Conservation (phyloP, 345 rosid species). For the Punica granatum region DNA sequence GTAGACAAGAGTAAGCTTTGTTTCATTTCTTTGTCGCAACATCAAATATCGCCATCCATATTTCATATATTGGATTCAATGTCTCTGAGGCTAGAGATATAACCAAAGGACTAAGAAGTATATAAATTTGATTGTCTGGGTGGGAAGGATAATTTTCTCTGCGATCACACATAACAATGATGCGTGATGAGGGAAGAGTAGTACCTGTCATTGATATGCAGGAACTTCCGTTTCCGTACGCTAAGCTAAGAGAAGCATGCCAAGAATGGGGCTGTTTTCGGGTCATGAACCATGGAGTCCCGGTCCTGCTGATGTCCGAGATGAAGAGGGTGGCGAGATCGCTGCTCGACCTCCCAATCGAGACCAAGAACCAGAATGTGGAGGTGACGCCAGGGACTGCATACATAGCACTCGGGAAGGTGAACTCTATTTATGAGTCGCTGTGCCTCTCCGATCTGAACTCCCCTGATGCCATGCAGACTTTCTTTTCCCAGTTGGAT, state of each 20-base stretch:
- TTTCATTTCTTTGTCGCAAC: too few species aligned
- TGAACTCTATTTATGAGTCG: constrained; percentile 71
- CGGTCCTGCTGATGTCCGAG: constrained; percentile 36
- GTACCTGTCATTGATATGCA: constrained; percentile 41
- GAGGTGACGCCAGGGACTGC: constrained; percentile 78
- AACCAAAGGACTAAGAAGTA: too few species aligned
- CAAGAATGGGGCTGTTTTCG: constrained; percentile 82
- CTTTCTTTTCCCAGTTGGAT: constrained; percentile 57
- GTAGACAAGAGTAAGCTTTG: too few species aligned
- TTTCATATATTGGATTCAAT: too few species aligned
- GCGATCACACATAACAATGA: background rate
- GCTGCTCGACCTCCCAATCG: constrained; percentile 61
- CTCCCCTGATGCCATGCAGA: constrained; percentile 43
- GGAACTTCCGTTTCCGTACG: constrained; percentile 29
- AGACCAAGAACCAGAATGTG: constrained; percentile 43
- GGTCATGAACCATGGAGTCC: constrained; percentile 51
- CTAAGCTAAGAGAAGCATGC: constrained; percentile 46
- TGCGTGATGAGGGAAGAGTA: background rate
- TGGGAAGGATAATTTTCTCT: too few species aligned
- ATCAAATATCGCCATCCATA: too few species aligned
- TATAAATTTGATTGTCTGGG: too few species aligned
- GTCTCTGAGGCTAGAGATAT: too few species aligned
- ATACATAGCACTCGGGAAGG: constrained; percentile 17
- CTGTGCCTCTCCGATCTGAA: constrained; percentile 62
- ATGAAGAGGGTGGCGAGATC: constrained; percentile 56